Base-by-base conservation (phyloP, 2,329 filamentous ascomycete species). In the Fusarium buxicola region DNA sequence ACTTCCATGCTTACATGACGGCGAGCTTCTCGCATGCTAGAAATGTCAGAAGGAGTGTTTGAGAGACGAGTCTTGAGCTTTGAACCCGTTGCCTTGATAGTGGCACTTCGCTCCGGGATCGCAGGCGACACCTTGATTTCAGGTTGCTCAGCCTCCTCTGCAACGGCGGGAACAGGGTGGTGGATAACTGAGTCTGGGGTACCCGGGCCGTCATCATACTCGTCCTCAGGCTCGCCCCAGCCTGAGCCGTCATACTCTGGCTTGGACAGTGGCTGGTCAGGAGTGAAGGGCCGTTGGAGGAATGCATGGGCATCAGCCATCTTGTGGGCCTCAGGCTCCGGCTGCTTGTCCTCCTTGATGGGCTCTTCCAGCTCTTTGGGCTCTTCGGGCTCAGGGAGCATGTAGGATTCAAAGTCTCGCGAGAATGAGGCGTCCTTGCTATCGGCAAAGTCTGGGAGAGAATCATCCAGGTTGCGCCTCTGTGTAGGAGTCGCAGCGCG, bases 111-210 rank as follows among this genome's bases (percentile, higher is more conserved):
- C 69, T 96, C 93, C 2, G 94, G 93, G 55, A 98, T 87, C 31
- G 82, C 82, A 2, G 88, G 87, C 0, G 87, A 86, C 40, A 86
- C 82, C 66, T 76, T 52, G 11, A 75, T 72, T 13, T 83, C 79
- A 4, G 81, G 78, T 9, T 83, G 79, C 8, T 82, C 78, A 36
- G 72, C 69, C 7, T 72, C 74, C 15, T 79, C 76, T 18, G 74
- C 69, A 15, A 73, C 72, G 18, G 72, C 73, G 15, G 79, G 76
- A 43, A 92, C 75, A 3, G 88, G 87, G 70, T 94, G 91, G 60
- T 92, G 91, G 63, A 97, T 94, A 18, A 98, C 94, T 7, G 94
- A 98, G 45, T 93, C 91, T 12, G 94, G 94, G 8, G 92, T 96
- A 30, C 87, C 86, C 9, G 87, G 87, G 61, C 90, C 88, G 1